Base-by-base conservation (phyloP, 805 yeast genomes). In the Metschnikowia lunata region DNA sequence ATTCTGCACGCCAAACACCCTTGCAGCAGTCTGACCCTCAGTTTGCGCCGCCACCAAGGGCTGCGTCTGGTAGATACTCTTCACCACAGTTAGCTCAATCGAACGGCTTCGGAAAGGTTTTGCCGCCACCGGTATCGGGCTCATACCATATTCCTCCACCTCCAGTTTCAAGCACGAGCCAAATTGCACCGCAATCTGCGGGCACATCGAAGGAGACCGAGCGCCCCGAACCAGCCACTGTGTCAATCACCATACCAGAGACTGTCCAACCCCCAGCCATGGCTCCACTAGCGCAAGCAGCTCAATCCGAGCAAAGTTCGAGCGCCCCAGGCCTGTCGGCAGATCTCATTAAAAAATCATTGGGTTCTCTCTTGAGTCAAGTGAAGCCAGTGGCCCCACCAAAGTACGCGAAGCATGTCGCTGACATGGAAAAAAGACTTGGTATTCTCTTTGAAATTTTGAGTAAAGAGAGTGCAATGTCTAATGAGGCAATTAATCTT, bases 401-500 rank as follows among this genome's bases (percentile, higher is more conserved):
- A 39, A 81, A 79, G 60, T 88, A 78, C 57, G 62, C 75, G 26
- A 83, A 80, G 49, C 97, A 88, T 58, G 76, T 85, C 41, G 70
- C 66, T 37, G 98, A 91, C 62, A 81, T 95, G 59, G 91, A 83
- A 54, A 84, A 85, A 69, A 80, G 98, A 62, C 66, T 93, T 45
- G 76, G 80, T 50, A 76, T 88, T 41, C 70, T 93, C 50, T 88
- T 76, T 61, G 89, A 82, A 54, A 88, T 83, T 55, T 76, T 93
- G 66, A 84, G 85, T 60, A 85, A 82, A 54, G 79, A 77, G 43
- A 91, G 84, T 38, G 65, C 82, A 43, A 64, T 88, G 53, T 72
- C 84, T 4, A 70, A 66, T 14, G 80, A 71, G n/a, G 75, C 85
- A 0, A 64, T 85, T 31, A 68, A 61, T 5, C 73, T 74, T 32